Conservation (phyloP, 2,329 filamentous ascomycete genomes). For the Talaromyces sp. region DNA sequence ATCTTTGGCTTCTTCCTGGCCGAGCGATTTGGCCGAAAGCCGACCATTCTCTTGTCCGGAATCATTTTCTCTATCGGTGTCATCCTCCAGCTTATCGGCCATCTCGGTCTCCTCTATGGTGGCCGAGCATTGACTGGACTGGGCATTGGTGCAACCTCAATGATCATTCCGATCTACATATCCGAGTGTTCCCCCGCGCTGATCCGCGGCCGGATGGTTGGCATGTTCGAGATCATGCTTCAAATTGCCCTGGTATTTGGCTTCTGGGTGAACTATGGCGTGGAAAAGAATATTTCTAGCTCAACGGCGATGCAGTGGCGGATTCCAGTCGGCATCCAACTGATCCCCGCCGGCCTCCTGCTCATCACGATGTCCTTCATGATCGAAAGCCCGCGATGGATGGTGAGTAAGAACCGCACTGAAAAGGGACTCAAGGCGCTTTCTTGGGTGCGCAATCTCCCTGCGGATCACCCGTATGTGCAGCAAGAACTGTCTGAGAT, state of each 20-base stretch:
- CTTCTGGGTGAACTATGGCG: conserved; percentile 51
- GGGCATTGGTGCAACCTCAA: conserved; percentile 42
- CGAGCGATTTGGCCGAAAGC: conserved; percentile 52
- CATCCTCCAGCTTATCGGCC: conserved; percentile 49
- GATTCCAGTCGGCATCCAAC: conserved; percentile 59
- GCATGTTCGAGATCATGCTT: conserved; percentile 56
- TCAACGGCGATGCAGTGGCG: conserved; percentile 49
- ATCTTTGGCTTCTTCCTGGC: conserved; percentile 61
- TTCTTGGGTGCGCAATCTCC: conserved; percentile 50
- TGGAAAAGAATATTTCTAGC: conserved; percentile 24
- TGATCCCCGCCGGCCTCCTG: conserved; percentile 57
- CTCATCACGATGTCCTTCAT: conserved; percentile 55
- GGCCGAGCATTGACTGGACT: conserved; percentile 5
- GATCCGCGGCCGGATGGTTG: conserved; percentile 55
- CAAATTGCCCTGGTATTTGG: conserved; percentile 37
- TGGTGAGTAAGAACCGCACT: conserved; percentile 61
- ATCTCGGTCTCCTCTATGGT: conserved; percentile 2
- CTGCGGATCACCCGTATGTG: conserved; percentile 46
- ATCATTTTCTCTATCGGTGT: conserved; percentile 58
- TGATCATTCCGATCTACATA: conserved; percentile 55
- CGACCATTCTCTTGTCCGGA: conserved; percentile 53
- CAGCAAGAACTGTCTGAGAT: conserved; percentile 47
- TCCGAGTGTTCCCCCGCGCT: conserved; percentile 54
- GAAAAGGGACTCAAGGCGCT: conserved; percentile 55
- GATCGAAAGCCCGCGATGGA: conserved; percentile 61